phyloP scores from a whole-genome alignment of 805 yeast species.

The Komagataella kurtzmanii region DNA sequence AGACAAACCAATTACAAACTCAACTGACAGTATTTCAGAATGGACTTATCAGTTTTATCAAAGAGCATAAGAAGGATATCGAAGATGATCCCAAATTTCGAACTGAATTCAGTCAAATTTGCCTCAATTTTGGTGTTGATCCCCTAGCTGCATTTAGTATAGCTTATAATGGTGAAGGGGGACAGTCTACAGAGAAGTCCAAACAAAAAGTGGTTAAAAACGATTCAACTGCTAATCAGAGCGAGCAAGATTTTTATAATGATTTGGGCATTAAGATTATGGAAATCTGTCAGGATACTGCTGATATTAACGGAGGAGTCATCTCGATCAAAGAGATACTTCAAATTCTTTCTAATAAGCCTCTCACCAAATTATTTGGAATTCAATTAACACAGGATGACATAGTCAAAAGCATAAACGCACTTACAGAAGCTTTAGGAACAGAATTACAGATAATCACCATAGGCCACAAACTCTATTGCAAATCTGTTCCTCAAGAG shows the following conservation, averaged over 20 bases:
- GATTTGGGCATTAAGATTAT: slow-evolving; percentile 64
- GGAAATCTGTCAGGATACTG: slow-evolving; percentile 59
- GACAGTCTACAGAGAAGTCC: slow-evolving; percentile 12
- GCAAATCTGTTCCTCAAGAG: slow-evolving; percentile 52
- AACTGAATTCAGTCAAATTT: slow-evolving; percentile 60
- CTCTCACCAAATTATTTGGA: slow-evolving; percentile 11
- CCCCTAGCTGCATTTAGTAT: slow-evolving; percentile 34
- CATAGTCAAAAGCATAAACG: slow-evolving; percentile 38
- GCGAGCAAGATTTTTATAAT: slow-evolving; percentile 28
- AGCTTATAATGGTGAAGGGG: slow-evolving; percentile 1
- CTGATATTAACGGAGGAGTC: slow-evolving; percentile 73
- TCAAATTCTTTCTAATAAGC: slow-evolving; percentile 11
- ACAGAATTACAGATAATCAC: slow-evolving; percentile 54
- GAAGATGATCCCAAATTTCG: slow-evolving; percentile 51
- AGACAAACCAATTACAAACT: slow-evolving; percentile 46
- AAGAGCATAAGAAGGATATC: slow-evolving; percentile 57
- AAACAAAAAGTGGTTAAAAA: slow-evolving; percentile 9
- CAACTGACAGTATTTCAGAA: slow-evolving; percentile 71
- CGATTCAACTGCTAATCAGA: slow-evolving; percentile 5
- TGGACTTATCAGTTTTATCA: slow-evolving; percentile 63
- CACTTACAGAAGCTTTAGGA: slow-evolving; percentile 42
- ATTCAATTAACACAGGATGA: slow-evolving; percentile 31
- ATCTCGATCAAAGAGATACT: slow-evolving; percentile 46
- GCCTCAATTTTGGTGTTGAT: slow-evolving; percentile 74
- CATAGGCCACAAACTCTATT: slow-evolving; percentile 43